Evolutionary conservation across 306 rosid species (phyloP), one percentile per base, ranked within the genome.

Genomic region (Prunus padus): DNA sequence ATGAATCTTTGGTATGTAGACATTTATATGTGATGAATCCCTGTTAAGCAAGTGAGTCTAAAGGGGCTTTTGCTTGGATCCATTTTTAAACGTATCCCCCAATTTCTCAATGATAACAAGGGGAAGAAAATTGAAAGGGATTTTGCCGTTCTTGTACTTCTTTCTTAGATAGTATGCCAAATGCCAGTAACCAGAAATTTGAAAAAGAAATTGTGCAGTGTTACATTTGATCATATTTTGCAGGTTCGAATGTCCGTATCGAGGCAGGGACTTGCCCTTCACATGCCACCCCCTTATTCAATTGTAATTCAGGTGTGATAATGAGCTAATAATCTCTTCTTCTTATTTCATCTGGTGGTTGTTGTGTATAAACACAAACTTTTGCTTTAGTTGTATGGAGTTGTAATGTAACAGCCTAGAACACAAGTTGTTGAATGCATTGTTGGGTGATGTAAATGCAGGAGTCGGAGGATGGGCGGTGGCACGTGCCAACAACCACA

Each of bases 261-360:
- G n/a, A 44, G 5, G 26, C 44, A 37, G 40, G 86, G 91, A 51
- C 76, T 69, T 62, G 77, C 77, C 28, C 86, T 90, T 37, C 83
- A 81, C 76, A 78, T 92, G 86, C 98, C 98, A 42, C 97, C 96
- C 11, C 80, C 90, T 18, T 92, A 87, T 76, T 95, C 98, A 62
- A 85, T 84, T 76, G 95, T 90, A 78, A 86, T 92, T 77, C 98
- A 92, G 96, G 98, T 90, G 74, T 55, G 87, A 76, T 45, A 67
- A 75, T 80, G 49, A 61, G 62, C 70, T 26, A 67, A 74, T 69
- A 15, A 33, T 40, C 0, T 12, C 67, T 46, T 25, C 25, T 51
- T 59, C 12, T 59, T 4, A 18, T 26, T 68, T 72, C 52, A 3
- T 30, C 6, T 15, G 14, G 23, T 45, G 49, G 42, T 33, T 23